phyloP scores from a whole-genome alignment of 331 rosid genomes.

The Quercus lobata region DNA sequence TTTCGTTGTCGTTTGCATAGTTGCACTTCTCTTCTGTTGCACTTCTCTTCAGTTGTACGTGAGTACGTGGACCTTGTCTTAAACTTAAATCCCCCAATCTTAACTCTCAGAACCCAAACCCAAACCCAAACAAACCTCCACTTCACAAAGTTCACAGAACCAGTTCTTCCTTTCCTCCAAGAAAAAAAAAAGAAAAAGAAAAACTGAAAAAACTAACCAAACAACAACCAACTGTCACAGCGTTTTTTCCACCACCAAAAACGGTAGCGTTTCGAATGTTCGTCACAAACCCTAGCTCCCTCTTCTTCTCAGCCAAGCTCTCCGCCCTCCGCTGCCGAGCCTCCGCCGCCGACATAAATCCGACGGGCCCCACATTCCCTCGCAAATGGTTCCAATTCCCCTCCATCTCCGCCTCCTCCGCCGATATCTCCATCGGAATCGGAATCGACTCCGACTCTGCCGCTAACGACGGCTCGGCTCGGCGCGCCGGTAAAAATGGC shows the following conservation, averaged over 20 bases:
- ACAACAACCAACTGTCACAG: neutral
- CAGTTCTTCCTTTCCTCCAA: no score
- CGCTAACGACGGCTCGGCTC: slow-evolving; percentile 10
- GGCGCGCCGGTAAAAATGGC: slow-evolving; percentile 33
- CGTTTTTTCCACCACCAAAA: neutral
- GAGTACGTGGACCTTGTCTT: neutral
- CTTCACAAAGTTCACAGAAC: neutral
- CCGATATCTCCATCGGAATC: slow-evolving; percentile 37
- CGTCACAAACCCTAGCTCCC: slow-evolving; percentile 41
- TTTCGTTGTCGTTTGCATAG: no score
- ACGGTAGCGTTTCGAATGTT: slow-evolving; percentile 39
- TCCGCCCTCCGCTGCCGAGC: slow-evolving; percentile 49
- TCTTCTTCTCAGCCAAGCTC: slow-evolving; percentile 37
- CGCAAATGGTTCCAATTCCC: slow-evolving; percentile 43
- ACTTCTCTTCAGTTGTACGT: no score
- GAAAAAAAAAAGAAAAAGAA: neutral
- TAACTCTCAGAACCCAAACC: neutral
- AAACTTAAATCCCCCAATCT: neutral
- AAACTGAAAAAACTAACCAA: neutral
- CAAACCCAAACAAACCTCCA: neutral
- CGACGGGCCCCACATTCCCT: slow-evolving; percentile 35
- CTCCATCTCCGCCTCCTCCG: slow-evolving; percentile 33
- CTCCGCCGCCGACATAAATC: slow-evolving; percentile 46
- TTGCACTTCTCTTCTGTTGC: no score
- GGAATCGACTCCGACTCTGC: slow-evolving; percentile 44